These are phyloP conservation scores for Fusarium transvaalense DNA, from an alignment of 2,329 filamentous ascomycete species.

Conservation along the genomic window DNA sequence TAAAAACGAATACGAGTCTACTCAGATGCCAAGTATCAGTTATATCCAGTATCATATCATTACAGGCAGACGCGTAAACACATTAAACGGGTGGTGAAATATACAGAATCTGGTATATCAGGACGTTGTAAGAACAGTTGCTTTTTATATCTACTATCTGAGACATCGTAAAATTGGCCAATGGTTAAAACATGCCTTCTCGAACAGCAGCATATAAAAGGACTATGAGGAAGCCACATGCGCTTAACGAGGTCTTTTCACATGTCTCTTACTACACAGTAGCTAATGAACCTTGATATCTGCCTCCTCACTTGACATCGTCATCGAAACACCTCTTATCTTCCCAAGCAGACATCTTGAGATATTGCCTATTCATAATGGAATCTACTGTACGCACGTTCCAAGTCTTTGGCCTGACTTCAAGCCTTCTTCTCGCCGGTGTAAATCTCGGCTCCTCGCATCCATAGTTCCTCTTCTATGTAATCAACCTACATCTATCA, in stretches of 20 bases:
- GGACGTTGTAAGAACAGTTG: background rate
- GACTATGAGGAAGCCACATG: conserved; percentile 22
- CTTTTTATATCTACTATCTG: background rate
- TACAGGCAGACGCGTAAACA: background rate
- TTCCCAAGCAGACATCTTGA: background rate
- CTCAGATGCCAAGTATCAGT: background rate
- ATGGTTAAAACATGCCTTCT: background rate
- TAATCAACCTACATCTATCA: conserved; percentile 25
- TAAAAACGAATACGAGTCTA: conserved; percentile 3
- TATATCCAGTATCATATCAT: background rate
- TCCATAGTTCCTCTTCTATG: conserved; percentile 39
- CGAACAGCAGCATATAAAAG: background rate
- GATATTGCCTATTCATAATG: conserved; percentile 6
- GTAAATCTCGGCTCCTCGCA: conserved; percentile 35
- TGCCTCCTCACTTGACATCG: background rate
- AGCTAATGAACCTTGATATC: background rate
- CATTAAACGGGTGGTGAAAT: background rate
- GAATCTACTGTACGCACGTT: conserved; percentile 15
- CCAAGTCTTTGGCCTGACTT: conserved; percentile 31
- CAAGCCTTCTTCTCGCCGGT: conserved; percentile 33
- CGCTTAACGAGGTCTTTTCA: conserved; percentile 14
- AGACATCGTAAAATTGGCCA: background rate
- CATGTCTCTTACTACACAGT: background rate
- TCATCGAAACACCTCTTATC: background rate
- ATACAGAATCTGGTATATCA: background rate